Conservation (phyloP, 2,329 filamentous ascomycete genomes). For the Scortechinia acanthostroma region DNA sequence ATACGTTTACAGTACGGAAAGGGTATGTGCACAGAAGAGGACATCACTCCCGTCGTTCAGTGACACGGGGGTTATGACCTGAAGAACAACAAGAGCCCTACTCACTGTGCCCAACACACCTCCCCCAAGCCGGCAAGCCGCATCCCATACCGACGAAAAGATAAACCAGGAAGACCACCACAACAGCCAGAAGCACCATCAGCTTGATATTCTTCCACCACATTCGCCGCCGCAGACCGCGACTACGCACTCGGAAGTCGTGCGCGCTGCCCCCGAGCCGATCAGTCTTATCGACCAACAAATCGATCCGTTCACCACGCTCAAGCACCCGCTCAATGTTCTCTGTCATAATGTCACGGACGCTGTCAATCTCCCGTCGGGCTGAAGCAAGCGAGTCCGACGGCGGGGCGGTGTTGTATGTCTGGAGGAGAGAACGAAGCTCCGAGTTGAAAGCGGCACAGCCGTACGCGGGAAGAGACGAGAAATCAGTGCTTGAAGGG, state of each 20-base stretch:
- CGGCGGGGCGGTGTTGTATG: neutral
- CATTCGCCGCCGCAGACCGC: constrained; percentile 84
- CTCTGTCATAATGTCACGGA: constrained; percentile 86
- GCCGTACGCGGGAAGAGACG: neutral
- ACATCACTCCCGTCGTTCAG: no score
- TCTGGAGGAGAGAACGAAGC: neutral
- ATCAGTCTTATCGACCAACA: constrained; percentile 95
- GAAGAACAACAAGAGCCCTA: no score
- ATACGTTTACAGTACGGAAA: no score
- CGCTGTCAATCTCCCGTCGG: constrained; percentile 64
- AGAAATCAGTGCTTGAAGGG: neutral
- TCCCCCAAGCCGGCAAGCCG: neutral
- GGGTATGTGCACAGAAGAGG: no score
- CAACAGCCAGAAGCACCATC: constrained; percentile 39
- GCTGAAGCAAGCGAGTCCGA: neutral
- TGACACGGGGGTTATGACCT: no score
- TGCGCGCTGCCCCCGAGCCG: constrained; percentile 77
- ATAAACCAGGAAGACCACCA: neutral
- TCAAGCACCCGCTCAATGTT: constrained; percentile 88
- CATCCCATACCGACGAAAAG: neutral
- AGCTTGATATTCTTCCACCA: constrained; percentile 99
- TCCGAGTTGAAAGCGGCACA: neutral
- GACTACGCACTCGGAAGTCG: constrained; percentile 82
- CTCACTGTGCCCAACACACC: neutral
- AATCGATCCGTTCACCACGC: constrained; percentile 84